Base-by-base conservation (phyloP, 805 yeast genomes). In the Clavispora vitiphila region DNA sequence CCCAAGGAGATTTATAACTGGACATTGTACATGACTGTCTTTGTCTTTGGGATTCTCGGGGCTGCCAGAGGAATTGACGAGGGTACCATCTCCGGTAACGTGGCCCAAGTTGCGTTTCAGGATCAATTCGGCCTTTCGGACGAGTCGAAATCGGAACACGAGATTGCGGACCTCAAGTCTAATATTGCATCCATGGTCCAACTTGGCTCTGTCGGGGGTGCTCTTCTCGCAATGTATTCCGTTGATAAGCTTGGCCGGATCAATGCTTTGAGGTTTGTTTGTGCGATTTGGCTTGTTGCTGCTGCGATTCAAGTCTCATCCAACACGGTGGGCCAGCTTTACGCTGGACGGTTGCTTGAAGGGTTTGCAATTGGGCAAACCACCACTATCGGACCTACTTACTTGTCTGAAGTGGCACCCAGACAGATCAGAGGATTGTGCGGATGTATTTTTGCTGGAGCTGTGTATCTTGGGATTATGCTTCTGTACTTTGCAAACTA, bases 131-230 rank as follows among this genome's bases (percentile, higher is more conserved):
- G 78, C 0, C 61, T 78, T 19, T 52, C 58, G 12, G 76, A 74
- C 49, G 52, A 62, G 4, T 46, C 49, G 19, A 67, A 66, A 47
- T 37, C 72, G 4, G 59, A 47, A 4, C 27, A 55, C 5, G 55
- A 65, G 10, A 32, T 70, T n/a, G 80, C 80, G 4, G 62, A 72
- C 47, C 55, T 73, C 47, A 68, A 67, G 47, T 73, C 80, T 5
- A 78, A 76, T 53, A 77, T 78, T 51, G 67, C 77, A 4, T 62
- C 81, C 6, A 78, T 78, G 82, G 82, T 77, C 8, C 80, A 74
- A 50, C 54, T 78, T 22, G 80, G 80, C 2, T 71, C 77, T 15
- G 67, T 77, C 29, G 80, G 74, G 30, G 83, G 83, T 15, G 62
- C 80, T 16, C 39, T 77, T 12, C 39, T 77, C 18, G 76, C 81